Conservation (phyloP, 2,329 filamentous ascomycete genomes). For the Hortaea werneckii region DNA sequence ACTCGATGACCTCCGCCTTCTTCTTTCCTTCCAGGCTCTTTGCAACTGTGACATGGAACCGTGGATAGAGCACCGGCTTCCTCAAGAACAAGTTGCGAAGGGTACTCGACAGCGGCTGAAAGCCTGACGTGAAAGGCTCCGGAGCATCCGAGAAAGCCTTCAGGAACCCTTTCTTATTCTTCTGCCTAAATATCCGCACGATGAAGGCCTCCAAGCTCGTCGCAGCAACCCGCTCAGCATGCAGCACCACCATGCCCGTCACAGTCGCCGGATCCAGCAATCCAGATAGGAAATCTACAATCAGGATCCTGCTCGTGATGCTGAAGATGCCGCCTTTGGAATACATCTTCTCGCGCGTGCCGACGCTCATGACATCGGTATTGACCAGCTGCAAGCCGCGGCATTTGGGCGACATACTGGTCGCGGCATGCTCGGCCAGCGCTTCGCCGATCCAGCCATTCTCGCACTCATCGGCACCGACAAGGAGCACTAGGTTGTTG, state of each 20-base stretch:
- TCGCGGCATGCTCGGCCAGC: constrained; percentile 85
- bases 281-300: constrained; percentile 82
- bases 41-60: constrained; percentile 85
- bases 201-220: constrained; percentile 94
- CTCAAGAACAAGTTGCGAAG: constrained; percentile 85
- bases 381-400: constrained; percentile 86
- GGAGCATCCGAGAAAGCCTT: constrained; percentile 95
- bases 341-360: constrained; percentile 85
- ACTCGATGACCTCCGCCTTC: constrained; percentile 92
- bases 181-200: constrained; percentile 81
- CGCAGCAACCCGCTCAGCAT: constrained; percentile 75
- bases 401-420: constrained; percentile 72
- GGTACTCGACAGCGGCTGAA: constrained; percentile 78
- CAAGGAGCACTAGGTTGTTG: constrained; percentile 80
- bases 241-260: constrained; percentile 76
- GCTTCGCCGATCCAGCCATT: constrained; percentile 97
- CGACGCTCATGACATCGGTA: constrained; percentile 83
- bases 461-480: constrained; percentile 84
- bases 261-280: constrained; percentile 74
- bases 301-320: constrained; percentile 88
- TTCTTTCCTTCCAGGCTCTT: constrained; percentile 81
- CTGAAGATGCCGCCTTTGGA: constrained; percentile 81
- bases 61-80: constrained; percentile 81
- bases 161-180: constrained; percentile 86
- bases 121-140: constrained; percentile 80